Percentiles rank a stretch among this genome's conserved stretches.
phyloP scores from a whole-genome alignment of 257 asterid species.

The Oldenlandia corymbosa region DNA sequence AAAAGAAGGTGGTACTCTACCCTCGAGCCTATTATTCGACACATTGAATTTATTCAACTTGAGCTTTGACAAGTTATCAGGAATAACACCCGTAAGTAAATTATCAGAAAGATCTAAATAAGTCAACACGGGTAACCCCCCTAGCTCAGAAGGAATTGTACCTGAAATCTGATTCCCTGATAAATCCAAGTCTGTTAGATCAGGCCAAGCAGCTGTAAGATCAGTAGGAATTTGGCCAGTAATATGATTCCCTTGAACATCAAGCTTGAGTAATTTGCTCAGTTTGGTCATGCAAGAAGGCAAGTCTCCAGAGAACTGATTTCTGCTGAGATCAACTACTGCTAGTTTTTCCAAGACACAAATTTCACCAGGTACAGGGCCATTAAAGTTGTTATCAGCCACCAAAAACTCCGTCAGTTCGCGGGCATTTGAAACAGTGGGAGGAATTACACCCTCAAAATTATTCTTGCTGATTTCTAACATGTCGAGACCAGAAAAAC shows the following conservation, averaged over 20 bases:
- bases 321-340: conserved; percentile 44
- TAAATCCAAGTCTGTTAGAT: conserved; percentile 57
- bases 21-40: conserved; percentile 70
- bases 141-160: conserved; percentile 53
- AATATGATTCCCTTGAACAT: conserved; percentile 46
- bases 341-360: conserved; percentile 42
- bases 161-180: conserved; percentile 62
- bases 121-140: conserved; percentile 47
- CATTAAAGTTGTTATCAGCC: conserved; percentile 58
- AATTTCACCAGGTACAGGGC: conserved; percentile 39
- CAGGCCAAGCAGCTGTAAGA: conserved; percentile 38
- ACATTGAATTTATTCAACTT: conserved; percentile 61
- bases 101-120: conserved; percentile 62
- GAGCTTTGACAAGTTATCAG: conserved; percentile 45
- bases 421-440: conserved; percentile 40
- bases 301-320: conserved; percentile 53
- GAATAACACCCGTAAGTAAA: conserved; percentile 57
- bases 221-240: conserved; percentile 52
- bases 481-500: conserved; percentile 35
- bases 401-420: conserved; percentile 37
- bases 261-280: conserved; percentile 50
- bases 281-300: conserved; percentile 52
- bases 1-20: conserved; percentile 57
- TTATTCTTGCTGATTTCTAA: conserved; percentile 51
- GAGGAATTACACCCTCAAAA: conserved; percentile 59